Conservation (phyloP, 2,329 filamentous ascomycete species). For the Drechslera avenae region DNA sequence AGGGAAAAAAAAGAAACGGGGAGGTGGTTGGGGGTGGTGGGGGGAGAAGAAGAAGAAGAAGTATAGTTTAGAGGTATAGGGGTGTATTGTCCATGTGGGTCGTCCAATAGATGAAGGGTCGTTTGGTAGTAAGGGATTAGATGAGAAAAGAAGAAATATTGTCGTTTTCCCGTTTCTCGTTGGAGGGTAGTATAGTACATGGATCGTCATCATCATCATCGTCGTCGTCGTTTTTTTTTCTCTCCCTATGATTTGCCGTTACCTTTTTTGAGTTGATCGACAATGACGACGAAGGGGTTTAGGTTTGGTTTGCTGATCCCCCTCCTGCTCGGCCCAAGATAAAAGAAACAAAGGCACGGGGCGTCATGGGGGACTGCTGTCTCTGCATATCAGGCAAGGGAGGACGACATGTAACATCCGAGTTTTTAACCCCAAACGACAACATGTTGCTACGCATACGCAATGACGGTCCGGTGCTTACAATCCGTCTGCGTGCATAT, state of each 20-base stretch:
- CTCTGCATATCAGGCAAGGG: not conserved
- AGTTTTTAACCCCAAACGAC: not conserved
- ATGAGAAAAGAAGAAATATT: not conserved
- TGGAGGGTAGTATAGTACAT: not conserved
- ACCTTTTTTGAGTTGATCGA: too few species aligned
- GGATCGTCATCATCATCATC: not conserved
- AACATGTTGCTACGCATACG: not conserved
- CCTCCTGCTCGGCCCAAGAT: too few species aligned
- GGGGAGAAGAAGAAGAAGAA: too few species aligned
- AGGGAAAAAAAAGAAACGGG: not conserved
- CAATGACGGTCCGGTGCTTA: slow-evolving; percentile 9
- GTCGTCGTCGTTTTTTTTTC: not conserved
- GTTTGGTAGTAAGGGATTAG: not conserved
- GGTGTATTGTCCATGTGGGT: not conserved
- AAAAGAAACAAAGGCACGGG: too few species aligned
- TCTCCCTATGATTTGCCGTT: too few species aligned
- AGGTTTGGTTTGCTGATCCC: too few species aligned
- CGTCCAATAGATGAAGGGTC: slow-evolving; percentile 7
- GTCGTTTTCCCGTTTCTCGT: not conserved
- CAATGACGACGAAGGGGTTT: too few species aligned
- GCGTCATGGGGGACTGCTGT: too few species aligned
- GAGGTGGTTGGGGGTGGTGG: not conserved
- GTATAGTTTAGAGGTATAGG: too few species aligned
- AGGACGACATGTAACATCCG: not conserved
- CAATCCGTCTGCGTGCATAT: slow-evolving; percentile 1